Percentiles rank a stretch among this genome's conserved stretches.
phyloP scores from a whole-genome alignment of 73 alveolate genomes.

The Halteria grandinella region DNA sequence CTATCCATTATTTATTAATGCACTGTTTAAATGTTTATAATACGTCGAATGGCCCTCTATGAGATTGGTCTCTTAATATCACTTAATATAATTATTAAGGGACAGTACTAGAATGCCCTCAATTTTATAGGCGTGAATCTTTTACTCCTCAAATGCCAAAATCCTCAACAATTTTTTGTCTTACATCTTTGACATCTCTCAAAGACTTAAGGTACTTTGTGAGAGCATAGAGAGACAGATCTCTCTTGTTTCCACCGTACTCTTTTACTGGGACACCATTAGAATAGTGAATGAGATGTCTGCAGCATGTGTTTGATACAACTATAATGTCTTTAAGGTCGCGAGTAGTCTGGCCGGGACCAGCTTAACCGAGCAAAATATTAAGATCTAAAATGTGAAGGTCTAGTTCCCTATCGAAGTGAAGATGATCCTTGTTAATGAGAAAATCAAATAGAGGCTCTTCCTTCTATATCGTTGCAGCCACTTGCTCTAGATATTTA shows the following conservation, averaged over 20 bases:
- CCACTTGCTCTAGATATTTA: slow-evolving; percentile 21
- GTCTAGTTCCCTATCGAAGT: not conserved
- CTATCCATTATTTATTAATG: too few relatives aligned
- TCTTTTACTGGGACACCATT: slow-evolving; percentile 57
- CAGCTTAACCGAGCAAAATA: slow-evolving; percentile 31
- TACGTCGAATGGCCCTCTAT: too few relatives aligned
- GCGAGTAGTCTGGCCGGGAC: too few relatives aligned
- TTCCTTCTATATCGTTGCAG: slow-evolving; percentile 4
- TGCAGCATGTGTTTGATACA: slow-evolving; percentile 39
- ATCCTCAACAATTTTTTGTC: slow-evolving; percentile 31
- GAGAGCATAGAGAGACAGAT: slow-evolving; percentile 30
- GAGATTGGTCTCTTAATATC: too few relatives aligned
- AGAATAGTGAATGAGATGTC: slow-evolving; percentile 4
- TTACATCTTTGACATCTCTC: slow-evolving; percentile 41
- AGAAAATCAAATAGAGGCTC: slow-evolving; percentile 16
- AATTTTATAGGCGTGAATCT: not conserved
- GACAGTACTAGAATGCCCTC: too few relatives aligned
- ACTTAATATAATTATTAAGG: too few relatives aligned
- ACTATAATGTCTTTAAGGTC: slow-evolving; percentile 38
- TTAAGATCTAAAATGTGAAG: slow-evolving; percentile 11
- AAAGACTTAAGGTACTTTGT: slow-evolving; percentile 37
- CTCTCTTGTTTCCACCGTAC: slow-evolving; percentile 27
- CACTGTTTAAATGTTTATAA: too few relatives aligned
- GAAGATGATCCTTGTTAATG: not conserved
- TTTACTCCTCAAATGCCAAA: slow-evolving; percentile 21